Percentiles rank a stretch among this genome's conserved stretches.
Conservation (phyloP, 108 stramenopile species). For the Cyclotella distinguenda region DNA sequence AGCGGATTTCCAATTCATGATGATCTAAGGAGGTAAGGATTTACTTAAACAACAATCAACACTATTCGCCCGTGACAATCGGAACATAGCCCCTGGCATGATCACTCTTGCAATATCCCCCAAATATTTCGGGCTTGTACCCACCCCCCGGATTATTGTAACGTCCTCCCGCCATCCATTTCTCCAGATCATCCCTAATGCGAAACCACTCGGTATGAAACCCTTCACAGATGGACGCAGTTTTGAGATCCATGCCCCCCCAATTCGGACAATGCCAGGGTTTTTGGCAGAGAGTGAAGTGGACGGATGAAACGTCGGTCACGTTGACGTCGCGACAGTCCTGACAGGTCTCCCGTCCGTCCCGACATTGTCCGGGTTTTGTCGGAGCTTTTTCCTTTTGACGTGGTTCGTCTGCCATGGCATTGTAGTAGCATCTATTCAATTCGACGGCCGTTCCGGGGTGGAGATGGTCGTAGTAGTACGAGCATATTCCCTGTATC, state of each 20-base stretch:
- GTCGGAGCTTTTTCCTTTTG: slow-evolving; percentile 20
- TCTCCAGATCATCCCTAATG: slow-evolving; percentile 42
- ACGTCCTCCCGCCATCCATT: neutral
- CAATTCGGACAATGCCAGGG: slow-evolving; percentile 78
- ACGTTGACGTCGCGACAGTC: slow-evolving; percentile 61
- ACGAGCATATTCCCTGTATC: slow-evolving; percentile 82
- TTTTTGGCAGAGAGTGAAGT: slow-evolving; percentile 91
- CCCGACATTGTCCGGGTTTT: slow-evolving; percentile 35
- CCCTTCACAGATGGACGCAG: slow-evolving; percentile 14
- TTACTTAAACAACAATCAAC: too few relatives aligned
- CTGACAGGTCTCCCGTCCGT: slow-evolving; percentile 56
- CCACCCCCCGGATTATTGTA: slow-evolving; percentile 19
- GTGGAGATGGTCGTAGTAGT: slow-evolving; percentile 73
- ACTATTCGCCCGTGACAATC: neutral
- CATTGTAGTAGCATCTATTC: slow-evolving; percentile 89
- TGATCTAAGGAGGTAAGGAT: too few relatives aligned
- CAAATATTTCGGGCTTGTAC: slow-evolving; percentile 41
- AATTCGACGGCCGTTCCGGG: slow-evolving; percentile 67
- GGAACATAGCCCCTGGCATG: slow-evolving; percentile 42
- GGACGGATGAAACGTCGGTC: slow-evolving; percentile 69
- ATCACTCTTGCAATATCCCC: slow-evolving; percentile 42
- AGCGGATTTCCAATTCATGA: too few relatives aligned
- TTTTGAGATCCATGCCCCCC: neutral
- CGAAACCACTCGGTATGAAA: slow-evolving; percentile 52
- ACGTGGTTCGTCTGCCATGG: slow-evolving; percentile 88